Evolutionary conservation across 169 alveolate species (phyloP).

Genomic region (Plasmodium adleri): DNA sequence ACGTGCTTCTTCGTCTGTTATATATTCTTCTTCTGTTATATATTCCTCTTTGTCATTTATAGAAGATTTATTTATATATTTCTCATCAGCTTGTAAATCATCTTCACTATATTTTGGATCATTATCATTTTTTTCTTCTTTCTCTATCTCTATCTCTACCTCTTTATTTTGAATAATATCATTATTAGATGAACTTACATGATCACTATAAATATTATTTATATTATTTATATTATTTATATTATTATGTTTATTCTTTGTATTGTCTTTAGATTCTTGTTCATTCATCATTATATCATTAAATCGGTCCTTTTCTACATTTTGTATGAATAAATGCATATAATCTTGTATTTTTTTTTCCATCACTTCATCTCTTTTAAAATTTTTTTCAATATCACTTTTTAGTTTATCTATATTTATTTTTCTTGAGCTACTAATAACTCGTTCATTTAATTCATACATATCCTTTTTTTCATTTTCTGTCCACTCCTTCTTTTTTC

Average conservation of each 20-base stretch:
- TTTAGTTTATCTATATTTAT: conserved; percentile 35
- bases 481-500: conserved; percentile 14
- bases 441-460: conserved; percentile 55
- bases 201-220: not conserved
- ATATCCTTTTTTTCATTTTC: conserved; percentile 53
- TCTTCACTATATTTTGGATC: no score
- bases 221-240: not conserved
- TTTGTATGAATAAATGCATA: conserved; percentile 46
- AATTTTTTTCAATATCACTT: conserved; percentile 35
- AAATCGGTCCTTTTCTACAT: not conserved
- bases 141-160: no score
- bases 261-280: not conserved
- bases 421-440: conserved; percentile 39
- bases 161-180: no score
- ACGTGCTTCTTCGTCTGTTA: conserved; percentile 24
- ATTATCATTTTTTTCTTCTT: no score
- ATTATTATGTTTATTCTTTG: not conserved
- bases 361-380: conserved; percentile 5
- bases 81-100: no score
- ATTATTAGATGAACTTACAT: no score
- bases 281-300: no score
- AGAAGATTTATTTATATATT: no score
- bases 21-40: conserved; percentile 7
- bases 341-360: conserved; percentile 70
- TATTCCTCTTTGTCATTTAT: not conserved